Base-by-base conservation (phyloP, 495 filamentous ascomycete genomes). In the Neurospora sp. region DNA sequence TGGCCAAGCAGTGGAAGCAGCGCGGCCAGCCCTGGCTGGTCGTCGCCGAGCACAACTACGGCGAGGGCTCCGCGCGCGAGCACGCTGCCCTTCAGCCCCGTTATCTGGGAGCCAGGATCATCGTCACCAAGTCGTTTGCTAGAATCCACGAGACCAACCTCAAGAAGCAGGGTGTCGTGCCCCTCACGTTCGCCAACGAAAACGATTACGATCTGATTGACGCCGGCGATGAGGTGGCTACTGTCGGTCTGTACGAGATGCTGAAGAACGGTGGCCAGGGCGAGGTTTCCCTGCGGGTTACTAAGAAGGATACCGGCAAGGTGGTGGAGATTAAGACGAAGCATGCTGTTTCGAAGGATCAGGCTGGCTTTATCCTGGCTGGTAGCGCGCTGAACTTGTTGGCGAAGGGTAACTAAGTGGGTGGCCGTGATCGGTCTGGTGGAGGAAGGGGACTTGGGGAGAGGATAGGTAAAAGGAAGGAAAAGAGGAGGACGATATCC, bases 111-210 rank as follows among this genome's bases (percentile, higher is more conserved):
- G 93, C 93, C 41, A 86, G 95, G 17, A 82, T 97, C 76, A 93
- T 99, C 65, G 88, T 98, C 35, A 86, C 91, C 71, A 98, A 98
- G 87, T 90, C 86, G 79, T 98, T 99, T 80, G 96, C 96, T 3
- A 87, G 96, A 59, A 99, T 99, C 81, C 96, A 99, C 84, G 96
- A 99, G 86, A 97, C 96, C 20, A 99, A 99, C 83, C 84, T 99
- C 40, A 99, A 99, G 90, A 98, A 99, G 86, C 96, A 99, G 85
- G 96, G 96, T 73, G 91, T 99, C 17, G 94, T 98, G 27, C 96
- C 96, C 0, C 83, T 99, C 73, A 96, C 92, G 0, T 97, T 99
- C 77, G 92, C 83, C 3, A 86, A 96, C 78, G 92, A 92, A 78
- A 84, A 83, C n/a, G 96, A 98, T 79, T 99, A 99, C 79, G 93